Evolutionary conservation across 495 filamentous ascomycete species (phyloP), one percentile per base, ranked within the genome.

Genomic region (Penicillium daleae): DNA sequence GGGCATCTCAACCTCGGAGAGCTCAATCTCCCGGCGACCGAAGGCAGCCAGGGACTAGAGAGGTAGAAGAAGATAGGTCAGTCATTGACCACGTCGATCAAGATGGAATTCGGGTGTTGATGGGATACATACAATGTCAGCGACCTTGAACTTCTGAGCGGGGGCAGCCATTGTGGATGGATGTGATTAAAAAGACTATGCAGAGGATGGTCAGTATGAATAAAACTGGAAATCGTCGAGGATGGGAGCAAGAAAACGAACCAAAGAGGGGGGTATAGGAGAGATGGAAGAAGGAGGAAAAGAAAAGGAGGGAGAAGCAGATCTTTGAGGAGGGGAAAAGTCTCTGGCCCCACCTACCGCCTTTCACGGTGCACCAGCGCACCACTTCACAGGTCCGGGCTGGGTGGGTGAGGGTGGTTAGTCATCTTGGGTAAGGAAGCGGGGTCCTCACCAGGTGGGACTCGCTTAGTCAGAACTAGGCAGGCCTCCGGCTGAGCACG

Each of bases 1-100:
- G 55, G 91, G 91, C 92, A 97, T 97, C 84, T 96, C 95, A 85
- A 97, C 93, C 86, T 99, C 94, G 62, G 95, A 94, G 68, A 99
- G 85, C 80, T 97, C 93, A 73, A 99, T 97, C 87, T 99, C 95
- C 76, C 94, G 93, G 83, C 95, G 95, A 79, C 95, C 95, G 76
- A 99, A 99, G 77, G 95, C 95, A 73, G 95, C 94, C 75, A 98
- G 88, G 74, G 90, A 92, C 80, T 87, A 72, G 24, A 32, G 50
- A 57, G 13, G n/a, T n/a, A 58, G 52, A 27, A 66, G 35, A 12
- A 6, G 19, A 48, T 21, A 26, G 31, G 64, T 79, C 51, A 75
- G 65, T 53, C 60, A 49, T 66, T 66, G 61, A 22, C 48, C 24
- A 35, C 32, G 17, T 31, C 31, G 32, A 66, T 21, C n/a, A 44